Percentiles rank a stretch among this genome's conserved stretches.
These are phyloP conservation scores for Fusarium camptoceras DNA, from an alignment of 2,329 filamentous ascomycete genomes.

Conservation along the genomic window DNA sequence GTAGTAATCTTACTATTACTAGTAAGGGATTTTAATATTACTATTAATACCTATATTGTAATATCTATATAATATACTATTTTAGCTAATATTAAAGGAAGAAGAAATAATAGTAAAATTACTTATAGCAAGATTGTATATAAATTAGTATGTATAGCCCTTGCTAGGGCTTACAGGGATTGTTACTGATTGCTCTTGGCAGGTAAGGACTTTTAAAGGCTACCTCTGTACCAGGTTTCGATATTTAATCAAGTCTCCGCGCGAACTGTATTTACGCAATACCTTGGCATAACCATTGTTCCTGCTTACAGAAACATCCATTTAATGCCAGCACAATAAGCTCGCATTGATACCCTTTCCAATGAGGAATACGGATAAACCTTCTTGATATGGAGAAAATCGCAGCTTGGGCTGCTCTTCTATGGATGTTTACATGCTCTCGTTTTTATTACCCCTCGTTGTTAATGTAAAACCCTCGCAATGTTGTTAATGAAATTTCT, in stretches of 20 bases:
- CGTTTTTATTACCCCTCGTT: background rate
- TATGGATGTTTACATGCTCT: background rate
- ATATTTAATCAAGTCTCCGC: conserved; percentile 1
- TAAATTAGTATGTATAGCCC: too few relatives aligned
- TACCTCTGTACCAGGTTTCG: conserved; percentile 17
- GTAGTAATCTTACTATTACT: too few relatives aligned
- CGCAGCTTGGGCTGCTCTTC: background rate
- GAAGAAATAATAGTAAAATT: too few relatives aligned
- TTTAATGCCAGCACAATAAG: background rate
- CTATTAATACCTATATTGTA: too few relatives aligned
- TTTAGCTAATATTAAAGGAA: too few relatives aligned
- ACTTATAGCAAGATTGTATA: too few relatives aligned
- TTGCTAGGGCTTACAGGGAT: too few relatives aligned
- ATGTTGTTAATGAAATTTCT: background rate
- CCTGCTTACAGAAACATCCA: background rate
- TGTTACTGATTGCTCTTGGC: too few relatives aligned
- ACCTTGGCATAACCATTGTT: background rate
- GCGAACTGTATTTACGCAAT: background rate
- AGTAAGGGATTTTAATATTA: too few relatives aligned
- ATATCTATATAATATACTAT: too few relatives aligned
- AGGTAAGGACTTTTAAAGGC: too few relatives aligned
- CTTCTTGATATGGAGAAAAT: background rate
- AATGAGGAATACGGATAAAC: conserved; percentile 4
- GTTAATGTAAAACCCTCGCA: background rate
- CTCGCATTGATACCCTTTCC: background rate